A percentile compares a stretch with the other conserved stretches of the same genome.
Evolutionary conservation across 169 alveolate genomes (phyloP).

Genomic region (Neospora caninum): DNA sequence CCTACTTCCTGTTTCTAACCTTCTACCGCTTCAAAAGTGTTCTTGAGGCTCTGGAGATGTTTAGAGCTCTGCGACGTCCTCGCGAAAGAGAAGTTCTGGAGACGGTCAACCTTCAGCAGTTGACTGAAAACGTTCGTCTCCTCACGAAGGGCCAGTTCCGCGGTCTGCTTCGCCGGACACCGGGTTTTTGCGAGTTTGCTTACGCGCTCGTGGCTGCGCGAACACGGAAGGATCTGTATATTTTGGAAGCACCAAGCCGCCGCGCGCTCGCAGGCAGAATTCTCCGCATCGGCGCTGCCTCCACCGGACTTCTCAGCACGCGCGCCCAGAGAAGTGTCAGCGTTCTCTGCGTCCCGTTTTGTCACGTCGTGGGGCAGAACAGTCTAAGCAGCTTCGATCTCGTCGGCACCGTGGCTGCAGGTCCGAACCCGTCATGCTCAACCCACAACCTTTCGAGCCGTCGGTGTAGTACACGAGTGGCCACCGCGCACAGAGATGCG

Average conservation of each 20-base stretch:
- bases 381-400: not conserved
- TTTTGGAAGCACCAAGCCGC: not conserved
- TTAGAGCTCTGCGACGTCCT: not conserved
- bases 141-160: not conserved
- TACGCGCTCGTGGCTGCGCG: slow-evolving; percentile 23
- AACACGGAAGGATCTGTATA: not conserved
- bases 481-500: too few species aligned
- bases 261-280: not conserved
- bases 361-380: not conserved
- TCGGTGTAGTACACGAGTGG: too few species aligned
- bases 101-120: not conserved
- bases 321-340: not conserved
- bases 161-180: not conserved
- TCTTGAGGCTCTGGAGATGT: not conserved
- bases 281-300: slow-evolving; percentile 8
- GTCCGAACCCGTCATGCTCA: not conserved
- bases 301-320: not conserved
- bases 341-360: not conserved
- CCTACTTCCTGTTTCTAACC: not conserved
- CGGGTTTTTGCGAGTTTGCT: slow-evolving; percentile 9
- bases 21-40: slow-evolving; percentile 3
- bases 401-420: not conserved
- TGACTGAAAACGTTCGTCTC: not conserved
- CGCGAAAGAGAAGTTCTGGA: not conserved
- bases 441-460: too few species aligned